Conservation (phyloP, 805 yeast species). For the Ogataea angusta region DNA sequence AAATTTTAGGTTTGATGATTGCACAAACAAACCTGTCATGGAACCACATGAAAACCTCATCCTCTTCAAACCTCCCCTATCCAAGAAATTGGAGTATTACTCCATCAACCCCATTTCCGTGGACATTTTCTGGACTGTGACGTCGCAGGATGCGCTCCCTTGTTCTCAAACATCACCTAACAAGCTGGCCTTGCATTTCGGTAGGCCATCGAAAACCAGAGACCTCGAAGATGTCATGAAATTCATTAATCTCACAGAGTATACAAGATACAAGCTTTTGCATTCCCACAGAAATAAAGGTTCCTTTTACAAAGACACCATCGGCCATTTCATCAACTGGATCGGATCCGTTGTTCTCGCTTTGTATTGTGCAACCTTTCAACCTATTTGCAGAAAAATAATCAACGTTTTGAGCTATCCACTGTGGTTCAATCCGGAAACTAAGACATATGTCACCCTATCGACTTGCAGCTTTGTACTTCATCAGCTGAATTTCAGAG, state of each 20-base stretch:
- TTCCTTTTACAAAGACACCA: slow-evolving; percentile 1
- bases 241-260: slow-evolving; percentile 32
- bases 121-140: slow-evolving; percentile 42
- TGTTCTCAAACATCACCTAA: slow-evolving; percentile 25
- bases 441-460: slow-evolving; percentile 7
- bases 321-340: slow-evolving; percentile 1
- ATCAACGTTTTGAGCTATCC: slow-evolving; percentile 15
- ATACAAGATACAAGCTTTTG: slow-evolving; percentile 23
- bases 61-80: slow-evolving; percentile 68
- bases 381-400: slow-evolving; percentile 12
- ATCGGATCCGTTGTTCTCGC: slow-evolving; percentile 1
- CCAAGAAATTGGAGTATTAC: slow-evolving; percentile 69
- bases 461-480: slow-evolving; percentile 45
- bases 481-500: slow-evolving; percentile 73
- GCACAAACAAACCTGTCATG: slow-evolving; percentile 16
- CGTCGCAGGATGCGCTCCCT: slow-evolving; percentile 9
- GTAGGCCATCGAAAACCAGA: slow-evolving; percentile 10
- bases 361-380: slow-evolving; percentile 11
- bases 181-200: slow-evolving; percentile 28
- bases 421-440: slow-evolving; percentile 7
- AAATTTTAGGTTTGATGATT: slow-evolving; percentile 16
- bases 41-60: slow-evolving; percentile 33
- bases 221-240: slow-evolving; percentile 27
- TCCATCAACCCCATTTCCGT: slow-evolving; percentile 71
- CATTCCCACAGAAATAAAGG: slow-evolving; percentile 1